Evolutionary conservation across 371 early-diverging fungal genomes (phyloP).

Genomic region (Mucor racemosus): DNA sequence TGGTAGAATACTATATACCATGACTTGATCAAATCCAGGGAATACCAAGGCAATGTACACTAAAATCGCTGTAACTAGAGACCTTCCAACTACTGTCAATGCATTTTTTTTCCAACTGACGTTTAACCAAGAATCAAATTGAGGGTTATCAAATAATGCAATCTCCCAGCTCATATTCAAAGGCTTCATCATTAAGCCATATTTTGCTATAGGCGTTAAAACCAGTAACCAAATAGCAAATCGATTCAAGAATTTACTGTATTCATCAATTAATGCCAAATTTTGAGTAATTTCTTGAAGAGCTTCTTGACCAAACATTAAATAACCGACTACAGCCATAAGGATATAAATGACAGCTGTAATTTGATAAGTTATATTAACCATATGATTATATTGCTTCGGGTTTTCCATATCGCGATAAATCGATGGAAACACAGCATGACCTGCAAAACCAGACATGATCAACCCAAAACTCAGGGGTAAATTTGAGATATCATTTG

Average conservation of each 20-base stretch:
- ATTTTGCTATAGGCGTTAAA: conserved; percentile 70
- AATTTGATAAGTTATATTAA: conserved; percentile 42
- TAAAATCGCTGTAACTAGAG: conserved; percentile 32
- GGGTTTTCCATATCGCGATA: conserved; percentile 69
- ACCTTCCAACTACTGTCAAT: conserved; percentile 21
- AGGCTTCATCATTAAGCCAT: conserved; percentile 60
- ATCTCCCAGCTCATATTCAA: conserved; percentile 56
- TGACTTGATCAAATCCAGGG: conserved; percentile 64
- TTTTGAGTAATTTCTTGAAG: conserved; percentile 72
- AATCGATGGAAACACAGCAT: conserved; percentile 71
- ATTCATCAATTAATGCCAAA: conserved; percentile 53
- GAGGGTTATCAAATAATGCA: conserved; percentile 25
- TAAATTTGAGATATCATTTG: conserved; percentile 31
- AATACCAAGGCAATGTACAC: conserved; percentile 53
- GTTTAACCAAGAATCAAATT: conserved; percentile 25
- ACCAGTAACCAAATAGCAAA: conserved; percentile 62
- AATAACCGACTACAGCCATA: conserved; percentile 61
- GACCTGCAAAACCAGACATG: conserved; percentile 55
- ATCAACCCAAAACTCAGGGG: conserved; percentile 49
- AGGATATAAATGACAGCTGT: conserved; percentile 34
- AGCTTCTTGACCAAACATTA: conserved; percentile 75
- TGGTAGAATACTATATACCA: conserved; percentile 39
- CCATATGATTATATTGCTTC: conserved; percentile 50
- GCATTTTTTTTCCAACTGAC: conserved; percentile 10
- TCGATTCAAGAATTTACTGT: conserved; percentile 47